These are phyloP conservation scores for Exophiala aquamarina DNA, from an alignment of 2,329 filamentous ascomycete genomes.

Conservation along the genomic window DNA sequence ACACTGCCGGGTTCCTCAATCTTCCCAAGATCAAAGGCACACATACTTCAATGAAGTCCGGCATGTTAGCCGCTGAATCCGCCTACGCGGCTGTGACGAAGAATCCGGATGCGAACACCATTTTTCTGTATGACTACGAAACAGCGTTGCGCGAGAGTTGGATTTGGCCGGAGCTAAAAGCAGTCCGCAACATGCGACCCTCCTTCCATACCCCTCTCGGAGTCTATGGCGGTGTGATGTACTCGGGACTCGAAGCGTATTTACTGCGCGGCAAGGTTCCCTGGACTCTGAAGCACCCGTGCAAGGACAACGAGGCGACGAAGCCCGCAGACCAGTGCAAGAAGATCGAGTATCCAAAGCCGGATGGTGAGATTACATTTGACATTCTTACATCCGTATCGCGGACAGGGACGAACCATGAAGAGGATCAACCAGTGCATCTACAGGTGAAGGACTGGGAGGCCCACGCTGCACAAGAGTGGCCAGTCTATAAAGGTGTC, in stretches of 20 bases:
- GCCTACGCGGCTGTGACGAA: constrained; percentile 72
- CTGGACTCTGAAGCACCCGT: constrained; percentile 88
- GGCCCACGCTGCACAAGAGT: constrained; percentile 77
- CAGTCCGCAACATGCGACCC: constrained; percentile 96
- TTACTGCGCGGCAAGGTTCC: constrained; percentile 80
- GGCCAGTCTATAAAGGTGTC: constrained; percentile 83
- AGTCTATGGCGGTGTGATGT: constrained; percentile 83
- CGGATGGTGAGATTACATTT: constrained; percentile 91
- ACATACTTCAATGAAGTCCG: constrained; percentile 95
- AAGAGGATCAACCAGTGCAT: constrained; percentile 97
- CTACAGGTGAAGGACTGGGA: constrained; percentile 96
- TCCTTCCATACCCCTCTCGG: constrained; percentile 88
- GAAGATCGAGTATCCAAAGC: constrained; percentile 96
- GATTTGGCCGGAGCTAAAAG: constrained; percentile 92
- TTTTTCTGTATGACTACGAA: constrained; percentile 95
- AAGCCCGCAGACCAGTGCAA: constrained; percentile 73
- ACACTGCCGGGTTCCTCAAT: constrained; percentile 95
- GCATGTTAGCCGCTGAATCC: constrained; percentile 93
- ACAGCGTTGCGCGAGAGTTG: constrained; percentile 78
- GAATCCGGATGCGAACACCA: constrained; percentile 55
- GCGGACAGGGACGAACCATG: constrained; percentile 94
- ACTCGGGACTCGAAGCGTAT: constrained; percentile 90
- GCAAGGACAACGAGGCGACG: constrained; percentile 74
- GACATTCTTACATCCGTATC: constrained; percentile 95
- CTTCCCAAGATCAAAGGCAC: constrained; percentile 98